phyloP scores from a whole-genome alignment of 257 asterid genomes.

The Solanum piurae region DNA sequence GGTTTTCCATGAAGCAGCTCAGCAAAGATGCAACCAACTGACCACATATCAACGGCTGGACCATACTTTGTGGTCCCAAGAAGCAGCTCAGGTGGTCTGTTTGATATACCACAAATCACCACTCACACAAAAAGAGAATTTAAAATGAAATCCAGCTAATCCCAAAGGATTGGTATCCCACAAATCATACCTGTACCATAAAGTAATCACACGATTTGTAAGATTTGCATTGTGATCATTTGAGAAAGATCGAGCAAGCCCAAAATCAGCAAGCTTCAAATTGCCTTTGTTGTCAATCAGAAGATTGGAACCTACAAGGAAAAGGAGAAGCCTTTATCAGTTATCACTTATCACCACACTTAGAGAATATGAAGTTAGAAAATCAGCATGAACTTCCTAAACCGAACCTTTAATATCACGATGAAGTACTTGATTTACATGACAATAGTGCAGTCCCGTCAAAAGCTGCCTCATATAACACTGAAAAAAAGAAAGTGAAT shows the following conservation, averaged over 20 bases:
- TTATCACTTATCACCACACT: background rate
- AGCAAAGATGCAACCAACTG: constrained; percentile 97
- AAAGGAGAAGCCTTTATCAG: background rate
- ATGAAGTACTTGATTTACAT: constrained; percentile 92
- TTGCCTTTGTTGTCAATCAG: constrained; percentile 93
- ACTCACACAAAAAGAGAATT: background rate
- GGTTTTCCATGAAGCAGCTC: constrained; percentile 91
- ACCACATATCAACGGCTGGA: constrained; percentile 99
- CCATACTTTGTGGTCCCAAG: constrained; percentile 98
- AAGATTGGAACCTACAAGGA: constrained; percentile 77
- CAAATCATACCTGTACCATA: constrained; percentile 76
- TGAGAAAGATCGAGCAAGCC: constrained; percentile 83
- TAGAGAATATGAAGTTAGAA: background rate
- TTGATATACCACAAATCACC: background rate
- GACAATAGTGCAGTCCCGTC: constrained; percentile 94
- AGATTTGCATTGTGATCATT: constrained; percentile 73
- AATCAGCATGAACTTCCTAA: background rate
- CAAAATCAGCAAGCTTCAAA: constrained; percentile 95
- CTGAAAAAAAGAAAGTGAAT: constrained; percentile 34
- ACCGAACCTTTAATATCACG: constrained; percentile 84
- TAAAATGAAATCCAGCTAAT: background rate
- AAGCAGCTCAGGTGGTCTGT: constrained; percentile 94
- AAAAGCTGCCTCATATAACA: constrained; percentile 95
- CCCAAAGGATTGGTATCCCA: background rate
- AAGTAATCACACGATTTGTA: constrained; percentile 89